Conservation (phyloP, 768 basidiomycete genomes). For the Plicaturopsis crispa region DNA sequence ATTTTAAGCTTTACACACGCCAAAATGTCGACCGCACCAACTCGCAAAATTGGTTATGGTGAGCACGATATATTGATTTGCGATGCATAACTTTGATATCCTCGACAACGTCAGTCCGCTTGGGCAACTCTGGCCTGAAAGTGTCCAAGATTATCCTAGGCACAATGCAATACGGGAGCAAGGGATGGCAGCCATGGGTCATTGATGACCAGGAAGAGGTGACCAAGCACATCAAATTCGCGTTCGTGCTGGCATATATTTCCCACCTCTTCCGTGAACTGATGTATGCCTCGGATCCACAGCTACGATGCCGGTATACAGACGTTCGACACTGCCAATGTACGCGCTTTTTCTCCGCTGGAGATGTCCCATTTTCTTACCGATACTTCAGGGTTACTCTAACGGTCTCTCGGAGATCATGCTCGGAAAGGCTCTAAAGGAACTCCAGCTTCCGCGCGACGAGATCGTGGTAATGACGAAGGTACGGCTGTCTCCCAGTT, state of each 20-base stretch:
- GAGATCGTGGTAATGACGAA: conserved; percentile 37
- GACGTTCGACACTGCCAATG: conserved; percentile 29
- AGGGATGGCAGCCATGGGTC: conserved; percentile 23
- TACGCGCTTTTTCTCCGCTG: conserved; percentile 3
- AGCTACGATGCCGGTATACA: conserved; percentile 25
- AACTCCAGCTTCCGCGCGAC: conserved; percentile 27
- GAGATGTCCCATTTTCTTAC: conserved; percentile 2
- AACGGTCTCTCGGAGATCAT: conserved; percentile 33
- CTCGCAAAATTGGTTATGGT: too few relatives aligned
- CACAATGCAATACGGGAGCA: conserved; percentile 21
- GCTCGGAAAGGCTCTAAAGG: conserved; percentile 33
- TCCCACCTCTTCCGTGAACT: conserved; percentile 12
- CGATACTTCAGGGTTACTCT: conserved; percentile 20
- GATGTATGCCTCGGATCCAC: background rate
- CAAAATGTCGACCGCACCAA: too few relatives aligned
- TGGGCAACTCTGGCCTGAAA: conserved; percentile 19
- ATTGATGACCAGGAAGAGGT: conserved; percentile 41
- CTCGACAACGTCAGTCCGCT: background rate
- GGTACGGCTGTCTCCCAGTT: conserved; percentile 8
- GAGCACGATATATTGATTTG: too few relatives aligned
- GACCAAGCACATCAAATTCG: conserved; percentile 41
- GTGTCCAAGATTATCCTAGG: conserved; percentile 34
- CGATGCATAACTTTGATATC: too few relatives aligned
- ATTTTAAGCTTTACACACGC: too few relatives aligned
- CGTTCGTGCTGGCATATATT: conserved; percentile 8